Percentiles rank a stretch among this genome's conserved stretches.
These are phyloP conservation scores for Aquilaria agallochum DNA, from an alignment of 441 rosid species.

Conservation along the genomic window DNA sequence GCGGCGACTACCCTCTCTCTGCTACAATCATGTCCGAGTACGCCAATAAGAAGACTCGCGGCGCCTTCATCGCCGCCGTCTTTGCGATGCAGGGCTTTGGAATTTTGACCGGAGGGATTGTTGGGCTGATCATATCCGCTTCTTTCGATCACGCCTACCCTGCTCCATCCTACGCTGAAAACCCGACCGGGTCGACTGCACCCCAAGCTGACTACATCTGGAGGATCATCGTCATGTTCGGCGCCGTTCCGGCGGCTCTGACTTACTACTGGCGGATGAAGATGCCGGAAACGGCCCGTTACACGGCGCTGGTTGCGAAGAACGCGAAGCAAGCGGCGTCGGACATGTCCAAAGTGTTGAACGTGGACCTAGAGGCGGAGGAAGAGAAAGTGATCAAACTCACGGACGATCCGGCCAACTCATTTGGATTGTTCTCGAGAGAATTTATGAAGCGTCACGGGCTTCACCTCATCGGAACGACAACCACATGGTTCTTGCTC, in stretches of 20 bases:
- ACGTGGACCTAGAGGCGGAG: slow-evolving; percentile 35
- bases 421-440: slow-evolving; percentile 45
- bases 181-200: slow-evolving; percentile 27
- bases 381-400: slow-evolving; percentile 24
- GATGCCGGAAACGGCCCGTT: slow-evolving; percentile 65
- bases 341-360: slow-evolving; percentile 57
- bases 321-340: slow-evolving; percentile 48
- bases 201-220: slow-evolving; percentile 50
- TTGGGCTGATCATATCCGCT: slow-evolving; percentile 33
- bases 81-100: slow-evolving; percentile 66
- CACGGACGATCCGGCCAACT: slow-evolving; percentile 6
- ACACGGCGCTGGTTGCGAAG: slow-evolving; percentile 55
- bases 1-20: slow-evolving; percentile 56
- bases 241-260: slow-evolving; percentile 43
- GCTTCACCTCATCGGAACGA: slow-evolving; percentile 44
- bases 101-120: slow-evolving; percentile 47
- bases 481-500: slow-evolving; percentile 51
- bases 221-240: slow-evolving; percentile 50
- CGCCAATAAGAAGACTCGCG: slow-evolving; percentile 56
- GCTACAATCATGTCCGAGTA: slow-evolving; percentile 67
- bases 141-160: slow-evolving; percentile 27
- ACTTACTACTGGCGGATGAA: slow-evolving; percentile 57
- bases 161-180: slow-evolving; percentile 5
- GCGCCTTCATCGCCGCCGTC: slow-evolving; percentile 51
- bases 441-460: slow-evolving; percentile 49